These are phyloP conservation scores for Clavispora phyllophila DNA, from an alignment of 805 yeast genomes.

Conservation along the genomic window DNA sequence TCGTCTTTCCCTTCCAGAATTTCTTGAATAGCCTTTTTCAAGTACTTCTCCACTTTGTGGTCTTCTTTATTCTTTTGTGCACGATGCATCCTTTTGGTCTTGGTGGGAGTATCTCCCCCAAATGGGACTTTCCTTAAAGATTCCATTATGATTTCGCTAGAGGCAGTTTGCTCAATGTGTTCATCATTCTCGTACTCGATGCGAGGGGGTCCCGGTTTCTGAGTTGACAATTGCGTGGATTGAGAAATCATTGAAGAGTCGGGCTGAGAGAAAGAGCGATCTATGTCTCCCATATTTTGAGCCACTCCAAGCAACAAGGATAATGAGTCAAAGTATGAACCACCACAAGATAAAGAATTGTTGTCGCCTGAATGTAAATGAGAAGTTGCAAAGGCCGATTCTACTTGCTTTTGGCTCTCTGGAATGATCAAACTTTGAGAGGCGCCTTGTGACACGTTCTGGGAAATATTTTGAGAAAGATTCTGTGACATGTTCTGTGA, in stretches of 20 bases:
- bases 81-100: neutral
- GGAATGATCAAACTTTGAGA: neutral
- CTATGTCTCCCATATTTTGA: neutral
- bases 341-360: neutral
- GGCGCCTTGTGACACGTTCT: neutral
- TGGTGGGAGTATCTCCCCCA: neutral
- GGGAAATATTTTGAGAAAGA: neutral
- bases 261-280: neutral
- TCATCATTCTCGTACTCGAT: neutral
- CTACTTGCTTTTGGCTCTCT: too few species aligned
- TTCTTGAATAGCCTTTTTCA: conserved; percentile 1
- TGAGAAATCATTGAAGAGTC: conserved; percentile 8
- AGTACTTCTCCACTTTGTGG: neutral
- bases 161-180: neutral
- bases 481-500: neutral
- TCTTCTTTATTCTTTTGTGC: neutral
- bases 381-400: neutral
- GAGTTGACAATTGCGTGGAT: conserved; percentile 5
- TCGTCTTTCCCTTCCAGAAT: conserved; percentile 5
- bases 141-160: neutral
- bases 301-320: conserved; percentile 6
- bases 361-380: neutral
- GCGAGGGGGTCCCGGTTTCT: neutral
- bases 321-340: conserved; percentile 2
- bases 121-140: neutral